Evolutionary conservation across 441 rosid species (phyloP), one percentile per base, ranked within the genome.

Genomic region (Pelargonium citronellum): DNA sequence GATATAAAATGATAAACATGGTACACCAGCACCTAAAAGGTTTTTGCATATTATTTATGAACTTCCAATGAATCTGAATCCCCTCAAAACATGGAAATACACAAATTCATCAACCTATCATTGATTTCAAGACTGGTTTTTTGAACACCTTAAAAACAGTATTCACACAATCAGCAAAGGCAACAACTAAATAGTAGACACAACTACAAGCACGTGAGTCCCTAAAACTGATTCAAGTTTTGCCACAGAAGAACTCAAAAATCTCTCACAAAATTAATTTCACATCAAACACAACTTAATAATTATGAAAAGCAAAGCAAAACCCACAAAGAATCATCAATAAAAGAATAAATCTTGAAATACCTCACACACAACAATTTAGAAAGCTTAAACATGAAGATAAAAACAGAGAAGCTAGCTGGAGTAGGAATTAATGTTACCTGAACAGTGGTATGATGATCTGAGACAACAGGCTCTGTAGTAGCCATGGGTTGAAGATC

Each of bases 381-480:
- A 30, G 37, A 30, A 30, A 30, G 37, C 5, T 3, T 30, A 30
- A 53, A 53, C 60, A 53, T 53, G 60, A 53, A 53, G 17, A 53
- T n/a, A 4, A 53, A 53, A 53, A 53, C 19, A 15, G 8, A 53
- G 15, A 49, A 12, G 51, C 2, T 47, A 10, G 37, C 4, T 30
- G 6, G 37, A 30, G 37, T 30, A 30, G 37, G 37, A 30, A 30
- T 30, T 30, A 30, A 30, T 3, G 37, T 49, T 15, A 53, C 60
- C 60, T 53, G 20, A 69, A n/a, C 57, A 72, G 67, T 8, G 47
- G 74, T 1, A 1, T 49, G 69, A 58, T 72, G 79, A 72, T 72
- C 79, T 15, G 79, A 62, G 58, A 61, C 69, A 72, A 72, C 74
- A 63, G 79, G 73, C 46, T 75, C 67, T 20, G 72, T 3, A 61